Evolutionary conservation across 495 filamentous ascomycete genomes (phyloP), one percentile per base, ranked within the genome.

Genomic region (Podospora tetraspora): DNA sequence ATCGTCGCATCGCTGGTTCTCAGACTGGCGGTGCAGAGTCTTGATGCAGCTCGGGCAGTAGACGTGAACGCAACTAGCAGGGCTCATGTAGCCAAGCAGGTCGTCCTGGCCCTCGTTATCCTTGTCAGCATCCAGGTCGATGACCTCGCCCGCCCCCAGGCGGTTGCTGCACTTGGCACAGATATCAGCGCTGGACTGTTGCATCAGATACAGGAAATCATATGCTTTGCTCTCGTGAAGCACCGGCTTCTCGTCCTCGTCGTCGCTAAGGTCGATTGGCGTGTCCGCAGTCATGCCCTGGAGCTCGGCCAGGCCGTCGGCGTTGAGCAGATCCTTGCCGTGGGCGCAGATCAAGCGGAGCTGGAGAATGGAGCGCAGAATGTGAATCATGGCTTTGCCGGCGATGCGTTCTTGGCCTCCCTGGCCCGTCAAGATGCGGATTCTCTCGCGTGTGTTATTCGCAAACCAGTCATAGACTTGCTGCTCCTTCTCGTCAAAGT

Each of bases 331-430:
- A 66, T 97, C 95, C 72, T 88, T 89, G 8, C 95, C 95, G 78
- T 97, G 92, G 4, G 94, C 95, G 72, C 92, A 97, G 32, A 97
- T 88, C 59, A 93, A 86, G 6, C 95, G 92, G 10, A 99, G 85
- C 57, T 93, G 92, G 73, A 94, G 86, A 79, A 99, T 97, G 10
- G 92, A 90, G 68, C 91, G 92, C 56, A 99, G 79, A 63, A 98
- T 92, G 69, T 96, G 91, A 27, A 93, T 92, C 75, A 95, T 97
- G 64, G 89, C 87, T 59, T 87, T 91, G 23, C 93, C 93, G 61
- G 91, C 90, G 59, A 87, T 88, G 29, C 84, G 87, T 21, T 88
- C 85, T 34, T 77, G 74, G 57, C 70, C 70, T 68, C 71, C 78
- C 69, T 78, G 70, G 58, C 73, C 79, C 29, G 82, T 80, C 67